Conservation (phyloP, 306 rosid genomes). For the Prunus persica region Prunus_persica_NCBIv2 NC_034009.1:29933001-29933500, state of each 20-base stretch:
- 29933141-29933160: constrained; percentile 53
- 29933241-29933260: not conserved
- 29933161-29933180: constrained; percentile 31
- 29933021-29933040: constrained; percentile 1
- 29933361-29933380: constrained; percentile 57
- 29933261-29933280: not conserved
- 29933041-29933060: constrained; percentile 28
- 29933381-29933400: constrained; percentile 58
- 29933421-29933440: not conserved
- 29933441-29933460: not conserved
- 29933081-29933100: constrained; percentile 65
- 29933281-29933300: not conserved
- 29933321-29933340: constrained; percentile 68
- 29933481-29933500: constrained; percentile 35
- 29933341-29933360: constrained; percentile 56
- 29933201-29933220: too few species aligned
- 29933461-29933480: constrained; percentile 15
- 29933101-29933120: constrained; percentile 58
- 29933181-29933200: constrained; percentile 36
- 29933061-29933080: constrained; percentile 41
- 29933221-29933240: not conserved
- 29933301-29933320: constrained; percentile 37
- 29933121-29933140: constrained; percentile 61
- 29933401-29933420: constrained; percentile 52
- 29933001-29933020: constrained; percentile 12